Evolutionary conservation across 2,329 filamentous ascomycete species (phyloP).

Genomic region (Teratosphaeria nubilosa): DNA sequence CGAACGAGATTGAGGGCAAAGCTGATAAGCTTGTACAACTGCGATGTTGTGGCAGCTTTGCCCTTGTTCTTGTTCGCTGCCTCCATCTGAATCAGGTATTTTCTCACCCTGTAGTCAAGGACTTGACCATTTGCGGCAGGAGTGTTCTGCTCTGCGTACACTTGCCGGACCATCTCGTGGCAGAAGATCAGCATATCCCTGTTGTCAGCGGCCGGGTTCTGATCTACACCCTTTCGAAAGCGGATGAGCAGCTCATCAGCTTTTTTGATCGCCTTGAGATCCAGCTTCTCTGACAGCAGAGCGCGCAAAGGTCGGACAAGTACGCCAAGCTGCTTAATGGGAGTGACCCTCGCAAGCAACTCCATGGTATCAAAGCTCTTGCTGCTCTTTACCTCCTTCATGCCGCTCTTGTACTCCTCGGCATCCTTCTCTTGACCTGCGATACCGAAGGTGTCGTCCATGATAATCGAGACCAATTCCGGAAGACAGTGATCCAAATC

Average conservation of each 20-base stretch:
- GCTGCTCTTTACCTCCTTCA: slow-evolving; percentile 96
- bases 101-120: slow-evolving; percentile 50
- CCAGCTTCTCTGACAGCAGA: slow-evolving; percentile 73
- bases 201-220: slow-evolving; percentile 68
- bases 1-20: slow-evolving; percentile 84
- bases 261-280: slow-evolving; percentile 73
- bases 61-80: slow-evolving; percentile 63
- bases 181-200: slow-evolving; percentile 86
- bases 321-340: slow-evolving; percentile 60
- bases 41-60: slow-evolving; percentile 59
- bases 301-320: slow-evolving; percentile 70
- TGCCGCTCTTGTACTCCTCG: slow-evolving; percentile 86
- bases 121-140: slow-evolving; percentile 17
- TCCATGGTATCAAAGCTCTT: slow-evolving; percentile 99
- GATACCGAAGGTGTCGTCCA: slow-evolving; percentile 94
- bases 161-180: slow-evolving; percentile 84
- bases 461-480: slow-evolving; percentile 70
- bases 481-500: slow-evolving; percentile 81
- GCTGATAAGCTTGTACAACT: slow-evolving; percentile 76
- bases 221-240: slow-evolving; percentile 70
- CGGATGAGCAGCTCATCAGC: slow-evolving; percentile 80
- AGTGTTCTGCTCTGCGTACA: slow-evolving; percentile 45
- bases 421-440: slow-evolving; percentile 94
- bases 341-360: slow-evolving; percentile 72
- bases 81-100: slow-evolving; percentile 69